Evolutionary conservation across 768 basidiomycete genomes (phyloP), one percentile per base, ranked within the genome.

Genomic region (Kwoniella shandongensis): DNA sequence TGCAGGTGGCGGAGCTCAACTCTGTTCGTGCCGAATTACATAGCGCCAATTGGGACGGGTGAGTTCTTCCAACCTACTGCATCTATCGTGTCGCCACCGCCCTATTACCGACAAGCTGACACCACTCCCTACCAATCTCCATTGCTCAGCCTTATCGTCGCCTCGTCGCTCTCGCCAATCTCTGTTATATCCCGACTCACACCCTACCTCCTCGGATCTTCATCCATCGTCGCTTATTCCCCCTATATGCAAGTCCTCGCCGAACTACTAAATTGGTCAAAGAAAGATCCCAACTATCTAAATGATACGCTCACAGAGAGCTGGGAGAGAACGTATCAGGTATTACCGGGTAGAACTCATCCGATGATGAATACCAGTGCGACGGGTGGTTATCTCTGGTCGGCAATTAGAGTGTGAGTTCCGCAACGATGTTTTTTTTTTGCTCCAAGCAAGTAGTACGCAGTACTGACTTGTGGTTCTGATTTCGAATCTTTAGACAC

Each of bases 311-410:
- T 98, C 27, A 87, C 88, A 2, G 94, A 98, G 76, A 81, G 84
- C 11, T 97, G 89, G 87, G 76, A 90, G 39, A 84, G 94, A 26
- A 83, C 84, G 61, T 99, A 98, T 78, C 94, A 98, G 75, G 84
- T 84, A 57, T 81, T 99, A n/a, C 96, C 96, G 22, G 94, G 96
- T 22, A 83, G 96, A 32, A 94, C 90, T 38, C 96, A 99, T 79
- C 96, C 96, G 3, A 85, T 83, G 62, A 98, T 99, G 96, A 86
- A 81, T 54, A 88, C 85, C 57, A 87, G 89, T 20, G 90, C 89
- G 11, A 86, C 87, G 1, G 93, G 91, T 13, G 94, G 96, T 0
- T 96, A 85, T 77, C 77, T 98, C 41, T 81, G 56, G 56, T 44
- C 46, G 13, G 83, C 86, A 17, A 86, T 85, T n/a, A 90, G 89